Evolutionary conservation across 2,329 filamentous ascomycete genomes (phyloP).

Genomic region (Aspergillus calidoustus): DNA sequence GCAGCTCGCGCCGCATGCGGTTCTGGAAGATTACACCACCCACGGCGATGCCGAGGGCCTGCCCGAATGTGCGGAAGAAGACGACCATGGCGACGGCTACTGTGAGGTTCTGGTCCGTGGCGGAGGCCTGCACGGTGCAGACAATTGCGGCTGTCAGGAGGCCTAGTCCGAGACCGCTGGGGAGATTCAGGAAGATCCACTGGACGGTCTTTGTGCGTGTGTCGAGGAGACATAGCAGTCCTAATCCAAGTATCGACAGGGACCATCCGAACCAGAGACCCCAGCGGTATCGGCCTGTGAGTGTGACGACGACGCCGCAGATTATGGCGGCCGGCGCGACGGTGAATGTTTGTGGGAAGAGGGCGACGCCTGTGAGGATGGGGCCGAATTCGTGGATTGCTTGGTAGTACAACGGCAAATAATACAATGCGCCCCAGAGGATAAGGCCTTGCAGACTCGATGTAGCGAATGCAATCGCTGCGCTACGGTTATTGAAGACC

Average conservation of each 20-base stretch:
- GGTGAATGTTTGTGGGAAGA: conserved; percentile 35
- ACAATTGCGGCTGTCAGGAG: conserved; percentile 32
- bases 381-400: conserved; percentile 43
- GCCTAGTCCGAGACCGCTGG: conserved; percentile 33
- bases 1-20: conserved; percentile 8
- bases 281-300: conserved; percentile 39
- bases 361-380: conserved; percentile 34
- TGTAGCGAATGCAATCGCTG: conserved; percentile 10
- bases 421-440: conserved; percentile 30
- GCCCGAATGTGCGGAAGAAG: conserved; percentile 16
- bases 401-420: conserved; percentile 55
- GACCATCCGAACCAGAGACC: conserved; percentile 36
- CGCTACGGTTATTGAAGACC: conserved; percentile 52
- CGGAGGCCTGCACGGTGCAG: conserved; percentile 36
- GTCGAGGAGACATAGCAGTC: conserved; percentile 34
- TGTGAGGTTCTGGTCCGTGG: conserved; percentile 12
- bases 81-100: conserved; percentile 16
- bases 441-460: conserved; percentile 25
- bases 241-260: conserved; percentile 31
- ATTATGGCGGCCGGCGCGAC: conserved; percentile 34
- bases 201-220: conserved; percentile 27
- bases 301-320: conserved; percentile 37
- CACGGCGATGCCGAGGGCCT: conserved; percentile 16
- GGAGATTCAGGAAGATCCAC: conserved; percentile 38
- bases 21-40: conserved; percentile 17